Evolutionary conservation across 805 yeast genomes (phyloP).

Genomic region (Candida lessepsii): DNA sequence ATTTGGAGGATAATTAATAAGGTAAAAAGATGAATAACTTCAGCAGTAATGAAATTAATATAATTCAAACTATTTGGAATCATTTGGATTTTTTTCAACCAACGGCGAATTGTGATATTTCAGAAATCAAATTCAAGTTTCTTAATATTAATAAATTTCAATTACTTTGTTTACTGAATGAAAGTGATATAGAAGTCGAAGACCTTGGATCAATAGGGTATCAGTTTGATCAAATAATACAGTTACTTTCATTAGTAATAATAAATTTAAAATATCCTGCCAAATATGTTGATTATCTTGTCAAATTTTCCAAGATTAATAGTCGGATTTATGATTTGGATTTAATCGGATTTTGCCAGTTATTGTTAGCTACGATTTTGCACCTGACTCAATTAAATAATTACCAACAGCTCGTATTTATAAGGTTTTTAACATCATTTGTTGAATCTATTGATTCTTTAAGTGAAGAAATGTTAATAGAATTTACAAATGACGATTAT

Average conservation of each 20-base stretch:
- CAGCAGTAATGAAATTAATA: conserved; percentile 5
- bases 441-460: background rate
- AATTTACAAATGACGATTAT: conserved; percentile 6
- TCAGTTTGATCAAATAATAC: conserved; percentile 10
- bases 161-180: background rate
- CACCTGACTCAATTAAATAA: background rate
- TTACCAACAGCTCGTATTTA: conserved; percentile 7
- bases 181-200: background rate
- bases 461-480: conserved; percentile 11
- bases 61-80: conserved; percentile 9
- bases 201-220: conserved; percentile 3
- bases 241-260: conserved; percentile 8
- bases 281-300: conserved; percentile 8
- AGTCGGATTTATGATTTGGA: conserved; percentile 13
- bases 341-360: conserved; percentile 9
- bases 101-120: conserved; percentile 1
- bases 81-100: conserved; percentile 7
- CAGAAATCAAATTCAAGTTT: conserved; percentile 8
- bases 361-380: conserved; percentile 7
- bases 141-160: conserved; percentile 1
- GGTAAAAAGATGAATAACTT: conserved; percentile 2
- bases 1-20: no score
- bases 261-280: conserved; percentile 2
- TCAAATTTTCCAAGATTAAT: conserved; percentile 14
- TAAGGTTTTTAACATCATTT: conserved; percentile 12